Percentiles rank a stretch among this genome's conserved stretches.
These are phyloP conservation scores for Alternaria longipes DNA, from an alignment of 2,329 filamentous ascomycete genomes.

Conservation along the genomic window DNA sequence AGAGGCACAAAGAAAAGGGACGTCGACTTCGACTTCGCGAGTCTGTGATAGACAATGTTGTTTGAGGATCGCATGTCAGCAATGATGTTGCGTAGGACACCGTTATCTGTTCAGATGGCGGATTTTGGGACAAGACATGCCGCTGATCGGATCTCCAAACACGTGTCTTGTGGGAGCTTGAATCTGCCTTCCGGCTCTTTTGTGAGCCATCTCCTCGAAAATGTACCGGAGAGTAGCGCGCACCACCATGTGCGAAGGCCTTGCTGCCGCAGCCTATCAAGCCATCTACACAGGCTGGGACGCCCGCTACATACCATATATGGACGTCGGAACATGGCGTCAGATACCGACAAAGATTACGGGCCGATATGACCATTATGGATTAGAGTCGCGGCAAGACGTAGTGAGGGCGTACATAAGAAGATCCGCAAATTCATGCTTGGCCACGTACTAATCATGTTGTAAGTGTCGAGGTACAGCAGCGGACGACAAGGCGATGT, in stretches of 20 bases:
- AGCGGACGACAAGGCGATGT: neutral
- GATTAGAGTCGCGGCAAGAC: neutral
- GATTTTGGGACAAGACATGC: neutral
- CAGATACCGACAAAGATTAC: neutral
- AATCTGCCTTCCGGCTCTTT: conserved; percentile 2
- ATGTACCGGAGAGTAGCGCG: neutral
- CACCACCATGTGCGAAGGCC: neutral
- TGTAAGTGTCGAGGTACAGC: neutral
- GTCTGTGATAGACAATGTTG: conserved; percentile 4
- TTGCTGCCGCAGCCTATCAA: neutral
- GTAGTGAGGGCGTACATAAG: neutral
- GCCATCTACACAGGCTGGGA: neutral
- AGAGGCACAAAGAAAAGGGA: conserved; percentile 13
- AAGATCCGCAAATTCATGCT: neutral
- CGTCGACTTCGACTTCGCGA: conserved; percentile 6
- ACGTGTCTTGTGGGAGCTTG: conserved; percentile 1
- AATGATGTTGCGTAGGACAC: conserved; percentile 3
- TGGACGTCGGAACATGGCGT: neutral
- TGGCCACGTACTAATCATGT: neutral
- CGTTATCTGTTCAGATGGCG: neutral
- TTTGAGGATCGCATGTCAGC: conserved; percentile 4
- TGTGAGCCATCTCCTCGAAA: neutral
- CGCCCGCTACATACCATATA: neutral
- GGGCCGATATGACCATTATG: neutral
- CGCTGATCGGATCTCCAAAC: neutral